Conservation (phyloP, 306 rosid species). For the Ziziphus jujuba region DNA sequence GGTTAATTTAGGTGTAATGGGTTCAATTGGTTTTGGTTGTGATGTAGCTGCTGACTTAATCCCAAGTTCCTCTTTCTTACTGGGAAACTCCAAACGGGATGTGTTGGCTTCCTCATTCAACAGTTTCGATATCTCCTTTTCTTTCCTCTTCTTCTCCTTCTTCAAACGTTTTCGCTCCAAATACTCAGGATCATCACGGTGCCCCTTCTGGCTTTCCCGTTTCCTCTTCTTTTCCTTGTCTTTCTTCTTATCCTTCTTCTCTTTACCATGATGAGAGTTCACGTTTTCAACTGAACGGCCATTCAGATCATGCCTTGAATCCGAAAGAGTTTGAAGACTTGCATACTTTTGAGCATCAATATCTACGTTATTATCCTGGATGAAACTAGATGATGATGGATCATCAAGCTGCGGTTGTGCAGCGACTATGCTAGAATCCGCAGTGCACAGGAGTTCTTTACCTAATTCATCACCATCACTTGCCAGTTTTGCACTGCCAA, state of each 20-base stretch:
- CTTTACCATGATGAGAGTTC: conserved; percentile 44
- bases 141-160: conserved; percentile 76
- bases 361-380: conserved; percentile 71
- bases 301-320: conserved; percentile 38
- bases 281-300: conserved; percentile 39
- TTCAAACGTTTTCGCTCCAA: conserved; percentile 74
- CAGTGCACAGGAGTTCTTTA: conserved; percentile 87
- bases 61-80: conserved; percentile 47
- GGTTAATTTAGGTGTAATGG: conserved; percentile 48
- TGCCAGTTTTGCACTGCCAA: conserved; percentile 76
- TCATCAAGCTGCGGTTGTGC: conserved; percentile 50
- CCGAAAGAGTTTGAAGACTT: conserved; percentile 81
- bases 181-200: conserved; percentile 65
- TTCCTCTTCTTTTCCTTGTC: conserved; percentile 77
- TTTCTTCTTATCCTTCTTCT: conserved; percentile 40
- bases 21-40: conserved; percentile 48
- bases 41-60: conserved; percentile 22
- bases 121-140: conserved; percentile 72
- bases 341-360: conserved; percentile 71
- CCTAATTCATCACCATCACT: conserved; percentile 69
- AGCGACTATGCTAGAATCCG: conserved; percentile 70
- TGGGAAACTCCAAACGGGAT: conserved; percentile 33
- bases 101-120: conserved; percentile 32
- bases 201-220: conserved; percentile 63
- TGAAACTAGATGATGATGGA: conserved; percentile 73